Evolutionary conservation across 2,329 filamentous ascomycete genomes (phyloP).

Genomic region (Penicillium griseofulvum): DNA sequence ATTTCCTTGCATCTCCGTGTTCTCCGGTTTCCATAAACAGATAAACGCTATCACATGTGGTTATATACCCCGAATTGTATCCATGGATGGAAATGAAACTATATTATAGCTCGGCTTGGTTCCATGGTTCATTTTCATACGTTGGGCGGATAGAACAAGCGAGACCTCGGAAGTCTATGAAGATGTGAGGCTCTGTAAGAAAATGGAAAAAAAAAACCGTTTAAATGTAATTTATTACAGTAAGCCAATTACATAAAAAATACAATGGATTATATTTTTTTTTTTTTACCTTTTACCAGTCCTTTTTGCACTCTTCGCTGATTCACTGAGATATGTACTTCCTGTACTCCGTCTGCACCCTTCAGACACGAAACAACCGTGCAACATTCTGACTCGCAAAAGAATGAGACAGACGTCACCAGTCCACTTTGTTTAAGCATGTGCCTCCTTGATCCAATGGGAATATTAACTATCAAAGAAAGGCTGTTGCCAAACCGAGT

Average conservation of each 20-base stretch:
- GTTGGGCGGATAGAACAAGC: neutral
- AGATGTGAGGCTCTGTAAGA: slow-evolving; percentile 7
- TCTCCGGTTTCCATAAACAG: slow-evolving; percentile 1
- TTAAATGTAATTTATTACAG: neutral
- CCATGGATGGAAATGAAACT: neutral
- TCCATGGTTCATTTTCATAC: neutral
- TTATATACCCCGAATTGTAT: neutral
- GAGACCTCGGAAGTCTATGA: neutral
- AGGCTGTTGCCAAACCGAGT: slow-evolving; percentile 7
- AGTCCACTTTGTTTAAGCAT: neutral
- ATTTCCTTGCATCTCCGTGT: neutral
- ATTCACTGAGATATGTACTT: neutral
- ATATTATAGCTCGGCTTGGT: neutral
- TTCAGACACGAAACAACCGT: neutral
- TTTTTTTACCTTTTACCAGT: neutral
- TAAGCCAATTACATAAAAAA: neutral
- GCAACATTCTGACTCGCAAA: neutral
- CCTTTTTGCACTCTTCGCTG: neutral
- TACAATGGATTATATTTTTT: neutral
- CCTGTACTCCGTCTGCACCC: neutral
- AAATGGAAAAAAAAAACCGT: neutral
- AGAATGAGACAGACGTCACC: neutral
- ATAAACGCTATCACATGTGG: no score
- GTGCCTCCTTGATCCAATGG: neutral
- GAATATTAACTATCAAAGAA: neutral